phyloP scores from a whole-genome alignment of 176 grass and related monocot species.

The Calamus simplicifolius region DNA sequence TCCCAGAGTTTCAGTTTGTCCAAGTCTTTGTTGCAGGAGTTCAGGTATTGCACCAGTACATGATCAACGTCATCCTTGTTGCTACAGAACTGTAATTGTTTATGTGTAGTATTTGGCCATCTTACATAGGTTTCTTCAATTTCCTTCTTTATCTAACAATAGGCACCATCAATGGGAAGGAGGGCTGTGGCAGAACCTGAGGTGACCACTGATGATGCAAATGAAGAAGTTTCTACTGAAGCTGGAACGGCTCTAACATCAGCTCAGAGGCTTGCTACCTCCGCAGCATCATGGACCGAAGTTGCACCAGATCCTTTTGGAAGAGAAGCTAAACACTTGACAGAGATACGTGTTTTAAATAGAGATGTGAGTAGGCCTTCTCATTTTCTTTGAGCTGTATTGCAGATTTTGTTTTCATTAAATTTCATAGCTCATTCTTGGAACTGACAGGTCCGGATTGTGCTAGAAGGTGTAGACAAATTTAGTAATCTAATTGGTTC shows the following conservation, averaged over 20 bases:
- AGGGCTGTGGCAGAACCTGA: conserved; percentile 44
- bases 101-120: not conserved
- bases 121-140: no score
- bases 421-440: not conserved
- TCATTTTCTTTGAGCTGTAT: no score
- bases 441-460: conserved; percentile 67
- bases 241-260: conserved; percentile 49
- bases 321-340: conserved; percentile 89
- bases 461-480: conserved; percentile 92
- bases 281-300: conserved; percentile 40
- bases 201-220: conserved; percentile 31
- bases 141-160: not conserved
- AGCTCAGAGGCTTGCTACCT: conserved; percentile 77
- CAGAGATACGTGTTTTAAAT: conserved; percentile 74
- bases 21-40: conserved; percentile 95
- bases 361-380: conserved; percentile 56
- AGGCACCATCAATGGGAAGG: conserved; percentile 93
- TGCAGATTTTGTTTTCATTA: no score
- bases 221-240: conserved; percentile 53
- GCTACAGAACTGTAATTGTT: no score
- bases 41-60: conserved; percentile 35
- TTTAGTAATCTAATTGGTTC: conserved; percentile 92
- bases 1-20: conserved; percentile 87
- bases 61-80: not conserved
- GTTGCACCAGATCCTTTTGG: conserved; percentile 82